These are phyloP conservation scores for Pulicaria dysenterica DNA, from an alignment of 129 eudicot genomes.

Conservation along the genomic window DNA sequence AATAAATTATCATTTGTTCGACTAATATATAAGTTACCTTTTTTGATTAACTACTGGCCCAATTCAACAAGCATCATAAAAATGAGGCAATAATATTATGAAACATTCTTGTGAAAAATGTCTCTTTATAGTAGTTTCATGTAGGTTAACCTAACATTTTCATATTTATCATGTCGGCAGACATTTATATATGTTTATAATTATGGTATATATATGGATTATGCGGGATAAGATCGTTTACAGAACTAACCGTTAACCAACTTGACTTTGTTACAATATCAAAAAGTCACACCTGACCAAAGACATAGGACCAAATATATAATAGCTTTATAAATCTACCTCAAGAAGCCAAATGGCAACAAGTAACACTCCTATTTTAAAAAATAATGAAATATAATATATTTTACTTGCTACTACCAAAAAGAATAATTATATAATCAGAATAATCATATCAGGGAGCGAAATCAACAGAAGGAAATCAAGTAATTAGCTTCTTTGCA, in stretches of 20 bases:
- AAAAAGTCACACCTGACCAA: neutral
- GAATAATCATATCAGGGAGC: too few relatives aligned
- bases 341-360: neutral
- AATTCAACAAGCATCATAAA: too few relatives aligned
- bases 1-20: too few relatives aligned
- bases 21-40: too few relatives aligned
- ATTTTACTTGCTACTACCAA: neutral
- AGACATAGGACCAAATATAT: neutral
- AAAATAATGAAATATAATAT: neutral
- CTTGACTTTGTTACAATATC: constrained; percentile 3
- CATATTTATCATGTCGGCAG: neutral
- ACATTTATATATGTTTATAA: neutral
- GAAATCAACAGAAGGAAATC: too few relatives aligned
- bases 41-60: too few relatives aligned
- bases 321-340: neutral
- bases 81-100: neutral
- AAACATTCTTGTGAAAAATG: neutral
- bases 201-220: too few relatives aligned
- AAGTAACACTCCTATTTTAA: neutral
- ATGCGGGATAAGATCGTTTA: neutral
- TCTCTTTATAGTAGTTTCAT: neutral
- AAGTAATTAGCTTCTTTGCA: too few relatives aligned
- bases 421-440: too few relatives aligned
- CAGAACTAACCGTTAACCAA: neutral
- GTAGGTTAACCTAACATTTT: constrained; percentile 19